Evolutionary conservation across 202 grass and related monocot genomes (phyloP).

Genomic region (Setaria viridis): DNA sequence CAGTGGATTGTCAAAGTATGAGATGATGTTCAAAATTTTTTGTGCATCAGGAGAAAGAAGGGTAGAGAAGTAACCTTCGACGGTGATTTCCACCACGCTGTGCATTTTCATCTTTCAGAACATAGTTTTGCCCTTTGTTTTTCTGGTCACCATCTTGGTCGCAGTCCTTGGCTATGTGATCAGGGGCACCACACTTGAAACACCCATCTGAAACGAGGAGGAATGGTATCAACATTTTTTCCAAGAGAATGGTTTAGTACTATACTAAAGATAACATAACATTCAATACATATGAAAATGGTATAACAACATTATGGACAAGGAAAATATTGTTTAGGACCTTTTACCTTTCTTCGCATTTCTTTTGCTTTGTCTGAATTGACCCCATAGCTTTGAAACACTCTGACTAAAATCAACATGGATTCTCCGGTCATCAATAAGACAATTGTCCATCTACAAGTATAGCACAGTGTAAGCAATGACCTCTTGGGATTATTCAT

Average conservation of each 20-base stretch:
- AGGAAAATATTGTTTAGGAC: not conserved
- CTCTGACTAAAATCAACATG: slow-evolving; percentile 99
- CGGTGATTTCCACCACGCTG: slow-evolving; percentile 77
- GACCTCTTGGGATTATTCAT: not conserved
- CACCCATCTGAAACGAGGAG: slow-evolving; percentile 74
- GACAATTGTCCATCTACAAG: slow-evolving; percentile 93
- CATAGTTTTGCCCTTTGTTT: slow-evolving; percentile 68
- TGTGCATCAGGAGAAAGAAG: not conserved
- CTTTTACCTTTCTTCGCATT: slow-evolving; percentile 79
- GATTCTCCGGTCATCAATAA: slow-evolving; percentile 96
- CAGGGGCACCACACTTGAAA: slow-evolving; percentile 89
- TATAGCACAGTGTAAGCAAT: slow-evolving; percentile 40
- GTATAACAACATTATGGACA: not conserved
- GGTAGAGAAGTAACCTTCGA: slow-evolving; percentile 54
- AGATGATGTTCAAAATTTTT: not conserved
- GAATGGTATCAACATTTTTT: not conserved
- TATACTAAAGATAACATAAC: slow-evolving; percentile 13
- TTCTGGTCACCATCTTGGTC: slow-evolving; percentile 60
- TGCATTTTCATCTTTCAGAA: slow-evolving; percentile 89
- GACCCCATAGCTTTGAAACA: slow-evolving; percentile 94
- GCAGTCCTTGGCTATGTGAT: slow-evolving; percentile 87
- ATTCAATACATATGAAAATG: not conserved
- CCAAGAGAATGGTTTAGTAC: not conserved
- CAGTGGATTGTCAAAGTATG: slow-evolving; percentile 23
- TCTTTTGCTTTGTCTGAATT: slow-evolving; percentile 91